phyloP scores from a whole-genome alignment of 805 yeast genomes.

The Blastobotrys attinorum region DNA sequence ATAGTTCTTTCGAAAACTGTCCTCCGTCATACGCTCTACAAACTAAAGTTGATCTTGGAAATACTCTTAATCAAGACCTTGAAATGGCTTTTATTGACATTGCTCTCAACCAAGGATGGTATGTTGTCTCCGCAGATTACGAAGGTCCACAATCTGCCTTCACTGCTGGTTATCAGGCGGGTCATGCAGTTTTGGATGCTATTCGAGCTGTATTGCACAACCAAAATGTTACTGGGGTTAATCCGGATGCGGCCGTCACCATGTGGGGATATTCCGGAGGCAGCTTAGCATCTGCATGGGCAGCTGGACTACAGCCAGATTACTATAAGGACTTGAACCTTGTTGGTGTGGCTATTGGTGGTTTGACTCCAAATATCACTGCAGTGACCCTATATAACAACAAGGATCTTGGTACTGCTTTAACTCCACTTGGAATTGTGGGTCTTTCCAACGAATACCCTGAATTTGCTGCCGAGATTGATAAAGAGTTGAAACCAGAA shows the following conservation, averaged over 20 bases:
- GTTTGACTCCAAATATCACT: slow-evolving; percentile 18
- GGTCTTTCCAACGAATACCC: slow-evolving; percentile 25
- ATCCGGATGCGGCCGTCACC: slow-evolving; percentile 41
- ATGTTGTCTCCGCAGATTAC: slow-evolving; percentile 22
- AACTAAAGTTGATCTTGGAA: slow-evolving; percentile 10
- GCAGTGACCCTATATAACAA: slow-evolving; percentile 14
- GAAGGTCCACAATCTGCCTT: slow-evolving; percentile 26
- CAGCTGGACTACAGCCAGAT: slow-evolving; percentile 20
- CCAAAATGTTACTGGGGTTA: slow-evolving; percentile 29
- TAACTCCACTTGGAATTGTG: slow-evolving; percentile 19
- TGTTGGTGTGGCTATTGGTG: slow-evolving; percentile 25
- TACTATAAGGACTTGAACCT: slow-evolving; percentile 23
- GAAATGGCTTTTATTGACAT: slow-evolving; percentile 12
- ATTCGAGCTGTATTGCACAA: slow-evolving; percentile 19
- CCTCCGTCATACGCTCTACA: slow-evolving; percentile 20
- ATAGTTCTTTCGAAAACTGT: slow-evolving; percentile 18
- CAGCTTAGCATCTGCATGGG: slow-evolving; percentile 63
- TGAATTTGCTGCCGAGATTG: slow-evolving; percentile 12
- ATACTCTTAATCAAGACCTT: slow-evolving; percentile 3
- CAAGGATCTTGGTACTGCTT: slow-evolving; percentile 20
- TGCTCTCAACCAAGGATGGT: slow-evolving; percentile 16
- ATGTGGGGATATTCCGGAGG: slow-evolving; percentile 76
- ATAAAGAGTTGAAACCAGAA: slow-evolving; percentile 5
- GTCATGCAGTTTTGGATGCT: slow-evolving; percentile 23
- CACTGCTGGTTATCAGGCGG: slow-evolving; percentile 23